These are phyloP conservation scores for Tuber calosporum DNA, from an alignment of 495 filamentous ascomycete species.

Conservation along the genomic window DNA sequence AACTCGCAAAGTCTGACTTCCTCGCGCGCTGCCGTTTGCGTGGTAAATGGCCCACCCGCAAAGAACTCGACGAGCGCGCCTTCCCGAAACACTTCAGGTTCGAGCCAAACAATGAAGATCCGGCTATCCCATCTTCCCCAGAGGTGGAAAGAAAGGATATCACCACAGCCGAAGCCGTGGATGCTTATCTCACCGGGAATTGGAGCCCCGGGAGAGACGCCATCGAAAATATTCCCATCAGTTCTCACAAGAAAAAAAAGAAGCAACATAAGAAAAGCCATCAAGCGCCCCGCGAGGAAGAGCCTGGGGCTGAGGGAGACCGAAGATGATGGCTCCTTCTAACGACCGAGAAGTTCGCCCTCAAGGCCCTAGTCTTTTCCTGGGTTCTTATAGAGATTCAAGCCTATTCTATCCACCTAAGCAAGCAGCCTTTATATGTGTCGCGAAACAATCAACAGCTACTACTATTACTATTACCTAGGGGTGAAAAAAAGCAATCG, in stretches of 20 bases:
- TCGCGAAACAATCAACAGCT: too few species aligned
- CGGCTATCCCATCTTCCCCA: background rate
- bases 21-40: background rate
- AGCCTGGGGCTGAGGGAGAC: background rate
- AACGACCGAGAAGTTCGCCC: too few species aligned
- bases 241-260: background rate
- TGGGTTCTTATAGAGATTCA: too few species aligned
- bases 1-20: background rate
- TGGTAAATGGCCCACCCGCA: background rate
- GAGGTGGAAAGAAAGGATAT: background rate
- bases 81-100: background rate
- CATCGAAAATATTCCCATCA: background rate
- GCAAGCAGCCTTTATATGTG: too few species aligned
- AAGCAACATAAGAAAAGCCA: background rate
- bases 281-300: background rate
- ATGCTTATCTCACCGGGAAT: background rate
- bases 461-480: too few species aligned
- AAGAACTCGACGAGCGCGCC: background rate
- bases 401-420: too few species aligned
- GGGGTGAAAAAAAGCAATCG: too few species aligned
- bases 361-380: too few species aligned
- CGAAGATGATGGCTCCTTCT: too few species aligned
- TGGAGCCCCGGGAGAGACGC: background rate
- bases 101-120: background rate
- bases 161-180: background rate